Percentiles rank a stretch among this genome's conserved stretches.
Evolutionary conservation across 2,329 filamentous ascomycete genomes (phyloP).

Genomic region (Colletotrichum scovillei): DNA sequence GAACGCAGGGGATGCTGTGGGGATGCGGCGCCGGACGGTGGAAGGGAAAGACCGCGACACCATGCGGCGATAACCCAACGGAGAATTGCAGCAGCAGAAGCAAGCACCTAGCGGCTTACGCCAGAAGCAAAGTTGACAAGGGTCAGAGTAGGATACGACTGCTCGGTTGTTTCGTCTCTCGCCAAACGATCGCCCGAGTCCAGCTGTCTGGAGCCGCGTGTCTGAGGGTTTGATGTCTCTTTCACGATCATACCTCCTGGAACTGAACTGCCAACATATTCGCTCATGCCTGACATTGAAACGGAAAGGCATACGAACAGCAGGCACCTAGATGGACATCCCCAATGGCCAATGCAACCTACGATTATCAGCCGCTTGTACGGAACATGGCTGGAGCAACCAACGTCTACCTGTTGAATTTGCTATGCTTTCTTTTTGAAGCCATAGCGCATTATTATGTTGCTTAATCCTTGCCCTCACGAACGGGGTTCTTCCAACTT

Average conservation of each 20-base stretch:
- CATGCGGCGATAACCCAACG: background rate
- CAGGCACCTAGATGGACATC: background rate
- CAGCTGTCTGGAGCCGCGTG: background rate
- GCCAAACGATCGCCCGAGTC: background rate
- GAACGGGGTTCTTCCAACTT: background rate
- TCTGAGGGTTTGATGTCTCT: background rate
- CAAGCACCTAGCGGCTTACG: background rate
- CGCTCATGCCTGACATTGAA: background rate
- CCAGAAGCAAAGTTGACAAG: constrained; percentile 12
- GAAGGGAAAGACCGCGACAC: constrained; percentile 11
- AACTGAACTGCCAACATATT: background rate
- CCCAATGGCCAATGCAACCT: background rate
- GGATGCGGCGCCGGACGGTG: background rate
- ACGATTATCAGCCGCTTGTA: background rate
- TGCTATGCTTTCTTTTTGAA: background rate
- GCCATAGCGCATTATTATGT: background rate
- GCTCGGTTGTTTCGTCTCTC: constrained; percentile 12
- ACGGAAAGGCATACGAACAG: background rate
- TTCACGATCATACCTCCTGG: background rate
- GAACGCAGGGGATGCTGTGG: constrained; percentile 10
- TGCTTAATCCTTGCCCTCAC: constrained; percentile 6
- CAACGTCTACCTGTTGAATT: too few species aligned
- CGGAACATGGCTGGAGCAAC: too few species aligned
- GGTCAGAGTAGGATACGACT: background rate
- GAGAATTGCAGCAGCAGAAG: constrained; percentile 4